Base-by-base conservation (phyloP, 1,284 basidiomycete species). In the Amylostereum chailletii region DNA sequence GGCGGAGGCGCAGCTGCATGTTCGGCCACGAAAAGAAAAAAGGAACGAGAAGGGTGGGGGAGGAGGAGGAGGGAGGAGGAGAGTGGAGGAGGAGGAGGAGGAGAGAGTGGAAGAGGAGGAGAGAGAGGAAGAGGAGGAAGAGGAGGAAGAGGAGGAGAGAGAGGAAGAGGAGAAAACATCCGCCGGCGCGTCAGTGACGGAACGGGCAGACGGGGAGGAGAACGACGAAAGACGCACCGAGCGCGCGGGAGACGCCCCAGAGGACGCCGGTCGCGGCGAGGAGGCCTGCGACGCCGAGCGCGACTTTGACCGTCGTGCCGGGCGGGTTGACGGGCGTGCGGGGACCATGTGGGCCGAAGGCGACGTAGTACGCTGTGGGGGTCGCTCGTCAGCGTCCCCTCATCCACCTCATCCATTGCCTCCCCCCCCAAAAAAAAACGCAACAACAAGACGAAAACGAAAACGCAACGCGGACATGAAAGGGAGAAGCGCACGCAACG, bases 331-430 rank as follows among this genome's bases (percentile, higher is more conserved):
- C 69, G 46, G 93, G 91, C 54, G 86, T 79, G 61, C 95, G 88
- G 45, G 93, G 91, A 50, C 95, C 95, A 73, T 98, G 93, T 47
- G 94, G 91, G 51, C 95, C 95, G 67, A 96, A 98, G 8, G 94
- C 88, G 64, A 98, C 89, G 69, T 92, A 99, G 81, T 98, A 98
- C 52, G 94, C 94, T 96, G 69, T 27, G n/a, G 27, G n/a, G 5
- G 26, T 30, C 6, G 42, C n/a, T 30, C 5, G 32, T 9, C 8
- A 42, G 40, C 10, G 29, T 31, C 7, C 6, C 27, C 29, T 30
- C 27, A 19, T 19, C 19, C 56, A 47, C 36, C 43, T 42, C 31
- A 50, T 38, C 30, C 48, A 50, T 52, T 49, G 42, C 47, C n/a
- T n/a, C 19, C 19, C 19, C 19, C 19, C 19, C 19, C 19, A 19